Percentiles rank a stretch among this genome's conserved stretches.
phyloP scores from a whole-genome alignment of 768 basidiomycete genomes.

The Tylopilus subfusipes region DNA sequence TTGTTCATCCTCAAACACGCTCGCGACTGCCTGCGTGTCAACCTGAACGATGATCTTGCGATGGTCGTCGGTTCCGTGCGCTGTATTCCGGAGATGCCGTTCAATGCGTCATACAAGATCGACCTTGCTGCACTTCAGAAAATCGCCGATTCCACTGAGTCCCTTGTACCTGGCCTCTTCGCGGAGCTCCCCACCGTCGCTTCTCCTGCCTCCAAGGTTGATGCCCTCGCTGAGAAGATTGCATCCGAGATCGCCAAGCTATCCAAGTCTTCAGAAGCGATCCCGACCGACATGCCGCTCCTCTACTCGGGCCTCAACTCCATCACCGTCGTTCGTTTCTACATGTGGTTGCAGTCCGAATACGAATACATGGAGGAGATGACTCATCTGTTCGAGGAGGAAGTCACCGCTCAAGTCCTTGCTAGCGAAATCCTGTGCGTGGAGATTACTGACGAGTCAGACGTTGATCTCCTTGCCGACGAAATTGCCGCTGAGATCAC shows the following conservation, averaged over 20 bases:
- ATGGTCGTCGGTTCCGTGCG: slow-evolving; percentile 26
- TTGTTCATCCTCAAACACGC: slow-evolving; percentile 21
- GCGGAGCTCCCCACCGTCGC: slow-evolving; percentile 5
- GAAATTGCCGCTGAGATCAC: slow-evolving; percentile 34
- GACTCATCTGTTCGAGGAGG: slow-evolving; percentile 30
- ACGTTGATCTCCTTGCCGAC: slow-evolving; percentile 20
- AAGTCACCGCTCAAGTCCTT: slow-evolving; percentile 27
- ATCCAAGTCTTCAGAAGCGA: slow-evolving; percentile 24
- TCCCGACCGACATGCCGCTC: slow-evolving; percentile 32
- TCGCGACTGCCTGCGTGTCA: slow-evolving; percentile 19
- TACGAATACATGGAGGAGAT: slow-evolving; percentile 30
- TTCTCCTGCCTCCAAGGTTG: slow-evolving; percentile 10
- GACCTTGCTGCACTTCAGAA: slow-evolving; percentile 29
- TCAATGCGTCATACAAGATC: slow-evolving; percentile 32
- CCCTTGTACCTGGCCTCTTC: slow-evolving; percentile 16
- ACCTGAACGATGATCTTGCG: slow-evolving; percentile 18
- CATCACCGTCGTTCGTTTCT: slow-evolving; percentile 28
- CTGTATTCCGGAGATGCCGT: slow-evolving; percentile 27
- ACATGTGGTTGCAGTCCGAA: slow-evolving; percentile 34
- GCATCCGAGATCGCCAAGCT: slow-evolving; percentile 32
- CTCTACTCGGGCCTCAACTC: slow-evolving; percentile 33
- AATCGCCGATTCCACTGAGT: slow-evolving; percentile 15
- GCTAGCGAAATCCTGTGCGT: slow-evolving; percentile 29
- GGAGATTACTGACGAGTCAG: slow-evolving; percentile 1
- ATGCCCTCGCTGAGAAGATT: slow-evolving; percentile 31